phyloP scores from a whole-genome alignment of 2,329 filamentous ascomycete species.

The Colletotrichum graminicola region DNA sequence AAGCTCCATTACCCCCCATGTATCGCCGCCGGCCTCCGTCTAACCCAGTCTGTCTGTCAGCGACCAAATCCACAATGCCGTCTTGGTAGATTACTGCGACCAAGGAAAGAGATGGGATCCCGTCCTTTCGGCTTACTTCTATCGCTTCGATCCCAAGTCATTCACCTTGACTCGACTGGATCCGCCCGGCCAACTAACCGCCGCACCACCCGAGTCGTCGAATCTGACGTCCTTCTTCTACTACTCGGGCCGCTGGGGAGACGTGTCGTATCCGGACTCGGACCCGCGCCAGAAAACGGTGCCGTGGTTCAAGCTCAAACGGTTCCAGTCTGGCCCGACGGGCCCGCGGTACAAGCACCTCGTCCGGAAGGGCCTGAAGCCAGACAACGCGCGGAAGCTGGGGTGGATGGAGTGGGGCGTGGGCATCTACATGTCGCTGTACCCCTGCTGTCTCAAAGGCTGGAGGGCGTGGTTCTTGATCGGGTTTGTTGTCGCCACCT shows the following conservation, averaged over 20 bases:
- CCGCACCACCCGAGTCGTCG: conserved; percentile 29
- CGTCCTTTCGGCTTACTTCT: conserved; percentile 52
- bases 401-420: conserved; percentile 49
- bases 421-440: conserved; percentile 47
- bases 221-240: conserved; percentile 53
- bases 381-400: conserved; percentile 45
- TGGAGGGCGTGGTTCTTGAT: conserved; percentile 50
- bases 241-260: conserved; percentile 51
- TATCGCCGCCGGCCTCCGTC: neutral
- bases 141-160: conserved; percentile 48
- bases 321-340: conserved; percentile 50
- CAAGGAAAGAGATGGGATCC: conserved; percentile 52
- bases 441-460: conserved; percentile 52
- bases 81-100: conserved; percentile 52
- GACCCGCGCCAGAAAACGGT: conserved; percentile 51
- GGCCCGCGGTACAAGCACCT: conserved; percentile 51
- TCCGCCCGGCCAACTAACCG: neutral
- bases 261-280: conserved; percentile 47
- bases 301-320: conserved; percentile 50
- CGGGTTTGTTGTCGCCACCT: conserved; percentile 35
- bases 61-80: conserved; percentile 50
- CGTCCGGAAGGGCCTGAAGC: conserved; percentile 49
- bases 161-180: conserved; percentile 44
- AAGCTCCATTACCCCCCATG: neutral
- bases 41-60: conserved; percentile 39